A percentile compares a stretch with the other conserved stretches of the same genome.
phyloP scores from a whole-genome alignment of 257 asterid genomes.

The Echium plantagineum region DNA sequence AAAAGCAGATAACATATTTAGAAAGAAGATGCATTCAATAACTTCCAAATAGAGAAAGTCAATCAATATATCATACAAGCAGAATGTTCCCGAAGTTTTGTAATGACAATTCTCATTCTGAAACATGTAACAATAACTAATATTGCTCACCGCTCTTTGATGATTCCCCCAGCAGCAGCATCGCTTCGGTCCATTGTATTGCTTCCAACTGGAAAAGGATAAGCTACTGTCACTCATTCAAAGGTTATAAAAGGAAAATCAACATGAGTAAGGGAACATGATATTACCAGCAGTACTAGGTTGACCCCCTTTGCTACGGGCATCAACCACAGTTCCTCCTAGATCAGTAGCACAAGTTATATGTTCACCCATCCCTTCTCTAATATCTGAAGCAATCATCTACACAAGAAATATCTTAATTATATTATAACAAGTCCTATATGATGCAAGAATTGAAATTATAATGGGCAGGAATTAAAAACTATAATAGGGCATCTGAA shows the following conservation, averaged over 20 bases:
- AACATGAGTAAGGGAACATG: constrained; percentile 7
- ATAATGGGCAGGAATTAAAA: no score
- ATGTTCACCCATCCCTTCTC: constrained; percentile 33
- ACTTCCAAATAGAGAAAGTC: no score
- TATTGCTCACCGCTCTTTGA: constrained; percentile 62
- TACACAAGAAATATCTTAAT: constrained; percentile 20
- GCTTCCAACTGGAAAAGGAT: constrained; percentile 27
- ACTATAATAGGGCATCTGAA: no score
- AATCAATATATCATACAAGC: no score
- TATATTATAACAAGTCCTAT: constrained; percentile 8
- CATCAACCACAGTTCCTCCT: constrained; percentile 30
- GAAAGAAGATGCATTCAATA: no score
- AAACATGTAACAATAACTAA: not conserved
- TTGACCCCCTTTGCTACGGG: constrained; percentile 38
- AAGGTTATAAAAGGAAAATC: not conserved
- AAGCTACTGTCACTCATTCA: constrained; percentile 5
- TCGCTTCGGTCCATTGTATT: constrained; percentile 35
- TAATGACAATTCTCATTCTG: not conserved
- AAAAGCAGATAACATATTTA: no score
- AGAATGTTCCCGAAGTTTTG: no score
- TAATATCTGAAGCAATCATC: constrained; percentile 43
- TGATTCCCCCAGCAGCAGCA: constrained; percentile 36
- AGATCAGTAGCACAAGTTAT: constrained; percentile 22
- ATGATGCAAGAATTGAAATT: constrained; percentile 3
- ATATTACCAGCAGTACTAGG: constrained; percentile 46